Conservation (phyloP, 768 basidiomycete species). For the Xerocomus spinulosus region DNA sequence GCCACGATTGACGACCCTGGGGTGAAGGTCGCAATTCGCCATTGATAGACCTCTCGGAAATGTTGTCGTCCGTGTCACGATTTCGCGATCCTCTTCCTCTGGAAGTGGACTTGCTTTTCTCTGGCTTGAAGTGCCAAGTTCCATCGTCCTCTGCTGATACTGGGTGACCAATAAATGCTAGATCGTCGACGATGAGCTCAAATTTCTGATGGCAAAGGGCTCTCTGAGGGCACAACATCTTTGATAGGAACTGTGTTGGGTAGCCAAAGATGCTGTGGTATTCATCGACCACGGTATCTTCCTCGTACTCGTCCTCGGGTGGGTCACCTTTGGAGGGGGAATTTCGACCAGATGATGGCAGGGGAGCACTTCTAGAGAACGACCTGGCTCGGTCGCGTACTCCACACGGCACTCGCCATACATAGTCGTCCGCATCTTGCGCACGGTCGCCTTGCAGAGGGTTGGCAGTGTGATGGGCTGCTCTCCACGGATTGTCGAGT, state of each 20-base stretch:
- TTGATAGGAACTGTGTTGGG: slow-evolving; percentile 74
- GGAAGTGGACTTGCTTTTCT: slow-evolving; percentile 46
- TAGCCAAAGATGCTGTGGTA: slow-evolving; percentile 77
- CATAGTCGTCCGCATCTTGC: slow-evolving; percentile 44
- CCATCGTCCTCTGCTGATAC: slow-evolving; percentile 76
- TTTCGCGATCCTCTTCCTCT: slow-evolving; percentile 56
- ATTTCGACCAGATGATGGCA: slow-evolving; percentile 46
- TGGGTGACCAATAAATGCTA: slow-evolving; percentile 93
- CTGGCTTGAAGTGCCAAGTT: slow-evolving; percentile 69
- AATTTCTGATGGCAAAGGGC: slow-evolving; percentile 92
- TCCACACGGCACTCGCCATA: slow-evolving; percentile 56
- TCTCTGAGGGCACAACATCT: slow-evolving; percentile 70
- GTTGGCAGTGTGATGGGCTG: slow-evolving; percentile 49
- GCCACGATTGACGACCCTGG: slow-evolving; percentile 41
- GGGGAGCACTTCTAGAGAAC: slow-evolving; percentile 41
- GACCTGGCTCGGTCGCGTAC: slow-evolving; percentile 49
- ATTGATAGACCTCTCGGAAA: slow-evolving; percentile 30
- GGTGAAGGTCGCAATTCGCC: slow-evolving; percentile 30
- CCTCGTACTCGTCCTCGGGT: slow-evolving; percentile 32
- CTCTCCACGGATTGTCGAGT: slow-evolving; percentile 71
- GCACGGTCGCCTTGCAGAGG: slow-evolving; percentile 7
- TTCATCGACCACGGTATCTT: slow-evolving; percentile 39
- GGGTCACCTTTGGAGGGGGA: slow-evolving; percentile 47
- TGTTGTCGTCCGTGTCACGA: slow-evolving; percentile 34
- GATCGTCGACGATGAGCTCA: slow-evolving; percentile 85